Evolutionary conservation across 1,284 basidiomycete species (phyloP), one percentile per base, ranked within the genome.

Genomic region (Ceratobasidium sp.): DNA sequence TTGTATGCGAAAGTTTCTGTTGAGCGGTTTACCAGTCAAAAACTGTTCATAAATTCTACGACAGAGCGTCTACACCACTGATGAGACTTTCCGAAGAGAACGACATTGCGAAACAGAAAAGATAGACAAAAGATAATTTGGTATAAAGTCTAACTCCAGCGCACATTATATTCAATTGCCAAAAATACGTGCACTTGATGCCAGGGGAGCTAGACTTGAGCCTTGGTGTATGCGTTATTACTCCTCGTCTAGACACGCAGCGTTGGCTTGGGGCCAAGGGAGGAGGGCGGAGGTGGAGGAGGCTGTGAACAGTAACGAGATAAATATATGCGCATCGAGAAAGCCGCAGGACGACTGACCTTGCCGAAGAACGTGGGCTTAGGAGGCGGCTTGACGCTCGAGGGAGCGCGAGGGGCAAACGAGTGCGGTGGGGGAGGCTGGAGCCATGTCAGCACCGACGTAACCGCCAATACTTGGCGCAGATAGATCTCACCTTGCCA

Each of bases 331-430:
- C 43, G 13, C 19, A 46, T 46, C 1, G 1, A 29, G 1, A 16
- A 56, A 8, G 4, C 27, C 7, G 1, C 7, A 5, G 27, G 8
- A 27, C 5, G 41, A 22, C 54, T 59, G 37, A 71, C 54, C 68
- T 61, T 71, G 24, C 43, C 53, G 13, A 56, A 71, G 56, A 49
- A 51, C 3, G 56, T 71, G 34, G 34, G 61, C 61, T 31, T 62
- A 14, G 59, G 59, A 11, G 59, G 59, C 37, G 59, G 59, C 39
- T 62, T 62, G 22, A 62, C 43, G 39, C 59, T 62, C 39, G 59
- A 62, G 8, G 34, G 37, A 43, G 59, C 59, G 39, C 59, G 59
- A 62, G 59, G 34, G 43, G 59, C 59, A 13, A 62, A 62, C n/a
- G 59, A 54, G 34, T 53, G 51, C n/a, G 66, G 59, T 43, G 39